Conservation (phyloP, 2,329 filamentous ascomycete species). For the Cladophialophora psammophila region DNA sequence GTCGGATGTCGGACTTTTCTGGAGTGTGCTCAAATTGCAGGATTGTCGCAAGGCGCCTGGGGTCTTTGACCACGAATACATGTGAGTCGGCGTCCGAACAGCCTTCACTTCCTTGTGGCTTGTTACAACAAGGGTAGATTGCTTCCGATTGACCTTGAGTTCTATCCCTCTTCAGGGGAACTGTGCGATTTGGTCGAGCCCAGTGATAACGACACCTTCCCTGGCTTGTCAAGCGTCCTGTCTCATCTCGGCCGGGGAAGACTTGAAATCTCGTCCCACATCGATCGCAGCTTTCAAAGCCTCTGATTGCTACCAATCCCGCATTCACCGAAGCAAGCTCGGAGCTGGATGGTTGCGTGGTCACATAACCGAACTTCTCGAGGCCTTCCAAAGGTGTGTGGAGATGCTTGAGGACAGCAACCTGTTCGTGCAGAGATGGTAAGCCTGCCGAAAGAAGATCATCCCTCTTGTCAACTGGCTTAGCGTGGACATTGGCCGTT, state of each 20-base stretch:
- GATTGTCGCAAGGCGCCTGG: conserved; percentile 76
- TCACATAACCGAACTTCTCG: conserved; percentile 77
- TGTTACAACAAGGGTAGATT: conserved; percentile 79
- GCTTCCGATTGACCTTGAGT: conserved; percentile 65
- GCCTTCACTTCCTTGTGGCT: conserved; percentile 74
- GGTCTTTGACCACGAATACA: conserved; percentile 83
- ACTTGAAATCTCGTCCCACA: conserved; percentile 88
- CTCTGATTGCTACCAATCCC: conserved; percentile 71
- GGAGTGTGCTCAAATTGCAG: conserved; percentile 85
- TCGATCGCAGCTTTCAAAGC: conserved; percentile 88
- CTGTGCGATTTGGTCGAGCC: conserved; percentile 70
- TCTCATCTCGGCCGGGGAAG: conserved; percentile 80
- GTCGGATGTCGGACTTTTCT: conserved; percentile 54
- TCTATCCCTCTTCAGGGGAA: conserved; percentile 60
- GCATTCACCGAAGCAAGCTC: conserved; percentile 72
- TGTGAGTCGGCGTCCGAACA: conserved; percentile 76
- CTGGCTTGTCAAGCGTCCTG: conserved; percentile 78
- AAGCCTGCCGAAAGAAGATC: conserved; percentile 58
- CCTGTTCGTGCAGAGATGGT: conserved; percentile 67
- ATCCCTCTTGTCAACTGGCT: background rate
- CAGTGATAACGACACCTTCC: conserved; percentile 84
- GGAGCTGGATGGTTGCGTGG: conserved; percentile 67
- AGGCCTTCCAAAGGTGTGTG: conserved; percentile 70
- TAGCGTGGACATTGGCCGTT: conserved; percentile 22
- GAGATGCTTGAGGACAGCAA: conserved; percentile 68